These are phyloP conservation scores for Paramecium sonneborni DNA, from an alignment of 73 alveolate species.

Conservation along the genomic window DNA sequence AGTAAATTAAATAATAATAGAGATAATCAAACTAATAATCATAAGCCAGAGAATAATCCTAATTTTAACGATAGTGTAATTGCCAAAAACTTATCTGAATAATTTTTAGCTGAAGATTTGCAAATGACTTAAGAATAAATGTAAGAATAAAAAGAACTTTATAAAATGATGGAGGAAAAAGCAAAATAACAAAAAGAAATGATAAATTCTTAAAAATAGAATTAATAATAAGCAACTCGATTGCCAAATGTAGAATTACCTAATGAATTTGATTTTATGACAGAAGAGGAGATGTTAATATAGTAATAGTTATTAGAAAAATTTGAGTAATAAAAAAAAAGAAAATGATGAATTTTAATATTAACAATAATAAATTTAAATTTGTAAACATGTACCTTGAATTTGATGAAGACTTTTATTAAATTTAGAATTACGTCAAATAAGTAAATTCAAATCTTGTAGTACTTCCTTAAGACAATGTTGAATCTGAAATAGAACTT, in stretches of 20 bases:
- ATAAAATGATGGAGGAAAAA: background rate
- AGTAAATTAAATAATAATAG: background rate
- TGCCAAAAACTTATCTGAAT: background rate
- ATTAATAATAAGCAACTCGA: background rate
- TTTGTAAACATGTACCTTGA: background rate
- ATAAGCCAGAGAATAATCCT: background rate
- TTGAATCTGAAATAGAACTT: constrained; percentile 26
- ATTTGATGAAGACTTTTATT: constrained; percentile 49
- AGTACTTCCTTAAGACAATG: background rate
- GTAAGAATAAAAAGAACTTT: background rate
- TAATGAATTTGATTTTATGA: background rate
- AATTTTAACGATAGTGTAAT: background rate
- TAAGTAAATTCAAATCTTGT: background rate
- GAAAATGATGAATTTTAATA: background rate
- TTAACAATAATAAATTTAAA: constrained; percentile 6
- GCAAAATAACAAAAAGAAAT: background rate
- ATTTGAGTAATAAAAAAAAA: background rate
- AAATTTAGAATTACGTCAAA: background rate
- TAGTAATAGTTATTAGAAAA: background rate
- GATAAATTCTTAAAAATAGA: background rate
- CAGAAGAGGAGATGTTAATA: background rate
- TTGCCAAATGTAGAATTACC: background rate
- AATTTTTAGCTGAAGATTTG: background rate
- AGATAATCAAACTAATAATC: background rate
- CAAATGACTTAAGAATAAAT: background rate